phyloP scores from a whole-genome alignment of 2,329 filamentous ascomycete genomes.

The Atkinsonella texensis region DNA sequence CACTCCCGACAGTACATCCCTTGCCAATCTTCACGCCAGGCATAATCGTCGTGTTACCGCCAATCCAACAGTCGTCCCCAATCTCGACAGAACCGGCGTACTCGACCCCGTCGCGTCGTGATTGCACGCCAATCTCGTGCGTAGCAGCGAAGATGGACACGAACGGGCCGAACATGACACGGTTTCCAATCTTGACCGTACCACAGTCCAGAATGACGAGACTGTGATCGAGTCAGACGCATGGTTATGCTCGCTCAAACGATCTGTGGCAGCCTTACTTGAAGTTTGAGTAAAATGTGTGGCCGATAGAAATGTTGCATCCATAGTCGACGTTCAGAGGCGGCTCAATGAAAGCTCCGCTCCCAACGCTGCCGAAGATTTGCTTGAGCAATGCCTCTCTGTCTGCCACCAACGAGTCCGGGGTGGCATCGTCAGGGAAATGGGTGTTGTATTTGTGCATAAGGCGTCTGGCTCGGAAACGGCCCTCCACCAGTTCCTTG shows the following conservation, averaged over 20 bases:
- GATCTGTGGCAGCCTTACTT: slow-evolving; percentile 12
- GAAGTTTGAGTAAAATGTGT: slow-evolving; percentile 50
- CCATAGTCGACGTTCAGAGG: slow-evolving; percentile 54
- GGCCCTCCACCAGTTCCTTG: slow-evolving; percentile 35
- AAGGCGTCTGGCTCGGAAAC: slow-evolving; percentile 41
- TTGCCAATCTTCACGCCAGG: slow-evolving; percentile 41
- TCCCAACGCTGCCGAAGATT: slow-evolving; percentile 37
- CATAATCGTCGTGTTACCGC: slow-evolving; percentile 35
- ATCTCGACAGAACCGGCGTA: slow-evolving; percentile 35
- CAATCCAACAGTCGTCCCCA: slow-evolving; percentile 44
- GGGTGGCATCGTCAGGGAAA: slow-evolving; percentile 35
- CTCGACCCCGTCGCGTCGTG: slow-evolving; percentile 33
- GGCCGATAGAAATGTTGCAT: slow-evolving; percentile 49
- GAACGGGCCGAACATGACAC: slow-evolving; percentile 60
- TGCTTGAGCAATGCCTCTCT: slow-evolving; percentile 34
- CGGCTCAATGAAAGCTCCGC: slow-evolving; percentile 45
- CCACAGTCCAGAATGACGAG: slow-evolving; percentile 62
- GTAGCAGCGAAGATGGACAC: slow-evolving; percentile 60
- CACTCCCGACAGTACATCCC: slow-evolving; percentile 38
- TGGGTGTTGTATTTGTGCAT: slow-evolving; percentile 47
- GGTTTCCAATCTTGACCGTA: slow-evolving; percentile 54
- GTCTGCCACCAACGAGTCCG: slow-evolving; percentile 24
- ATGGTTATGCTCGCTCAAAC: background rate
- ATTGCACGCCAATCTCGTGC: slow-evolving; percentile 53
- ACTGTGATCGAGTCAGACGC: slow-evolving; percentile 14